A percentile compares a stretch with the other conserved stretches of the same genome.
phyloP scores from a whole-genome alignment of 2,329 filamentous ascomycete genomes.

The Rasamsonia emersonii region DNA sequence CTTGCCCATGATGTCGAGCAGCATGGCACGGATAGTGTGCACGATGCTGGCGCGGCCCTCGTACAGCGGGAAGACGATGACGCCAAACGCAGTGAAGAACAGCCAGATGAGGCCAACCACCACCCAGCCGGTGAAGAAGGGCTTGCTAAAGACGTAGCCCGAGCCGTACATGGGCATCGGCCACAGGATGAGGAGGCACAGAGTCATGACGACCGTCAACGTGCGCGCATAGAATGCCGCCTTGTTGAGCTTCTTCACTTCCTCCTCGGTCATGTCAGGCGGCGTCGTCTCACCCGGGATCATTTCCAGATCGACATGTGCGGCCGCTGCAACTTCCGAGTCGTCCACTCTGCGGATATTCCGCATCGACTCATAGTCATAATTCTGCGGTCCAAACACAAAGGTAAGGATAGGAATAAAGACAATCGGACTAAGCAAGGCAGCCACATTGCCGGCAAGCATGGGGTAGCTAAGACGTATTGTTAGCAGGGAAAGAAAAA shows the following conservation, averaged over 20 bases:
- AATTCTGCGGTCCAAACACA: constrained; percentile 61
- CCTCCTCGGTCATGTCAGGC: constrained; percentile 28
- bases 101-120: constrained; percentile 71
- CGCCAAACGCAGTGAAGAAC: constrained; percentile 61
- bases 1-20: constrained; percentile 47
- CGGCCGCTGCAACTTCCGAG: constrained; percentile 56
- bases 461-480: constrained; percentile 53
- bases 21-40: constrained; percentile 54
- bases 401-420: constrained; percentile 70
- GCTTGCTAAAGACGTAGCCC: constrained; percentile 71
- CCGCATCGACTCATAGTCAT: constrained; percentile 80
- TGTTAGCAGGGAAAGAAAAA: constrained; percentile 3
- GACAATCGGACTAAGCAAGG: constrained; percentile 66
- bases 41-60: constrained; percentile 64
- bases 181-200: constrained; percentile 73
- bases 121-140: constrained; percentile 77
- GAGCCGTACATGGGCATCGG: constrained; percentile 86
- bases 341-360: constrained; percentile 72
- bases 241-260: constrained; percentile 42
- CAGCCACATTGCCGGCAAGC: constrained; percentile 78
- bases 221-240: constrained; percentile 48
- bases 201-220: constrained; percentile 55
- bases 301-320: constrained; percentile 58
- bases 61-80: constrained; percentile 73
- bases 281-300: constrained; percentile 44